Percentiles rank a stretch among this genome's conserved stretches.
phyloP scores from a whole-genome alignment of 1,284 basidiomycete genomes.

The Cryptococcus sp. region DNA sequence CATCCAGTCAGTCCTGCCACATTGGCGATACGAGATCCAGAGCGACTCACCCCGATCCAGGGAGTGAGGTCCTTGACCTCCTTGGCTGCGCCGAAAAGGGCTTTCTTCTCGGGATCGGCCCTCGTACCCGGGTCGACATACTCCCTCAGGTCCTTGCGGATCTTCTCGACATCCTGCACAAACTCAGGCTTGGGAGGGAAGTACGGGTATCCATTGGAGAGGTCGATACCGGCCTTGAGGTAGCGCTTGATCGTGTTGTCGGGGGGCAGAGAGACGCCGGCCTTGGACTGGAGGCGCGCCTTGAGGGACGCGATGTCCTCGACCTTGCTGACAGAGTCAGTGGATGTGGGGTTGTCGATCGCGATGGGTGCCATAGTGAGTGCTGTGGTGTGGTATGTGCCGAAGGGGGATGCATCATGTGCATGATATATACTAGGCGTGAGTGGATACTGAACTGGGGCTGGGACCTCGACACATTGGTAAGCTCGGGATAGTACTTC shows the following conservation, averaged over 20 bases:
- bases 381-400: not conserved
- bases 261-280: not conserved
- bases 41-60: constrained; percentile 31
- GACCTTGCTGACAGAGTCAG: not conserved
- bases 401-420: too few relatives aligned
- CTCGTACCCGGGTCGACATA: constrained; percentile 34
- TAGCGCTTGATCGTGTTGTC: not conserved
- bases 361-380: constrained; percentile 17
- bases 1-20: not conserved
- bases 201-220: constrained; percentile 30
- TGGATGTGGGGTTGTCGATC: not conserved
- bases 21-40: not conserved
- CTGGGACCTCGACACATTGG: too few relatives aligned
- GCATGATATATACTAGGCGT: too few relatives aligned
- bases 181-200: constrained; percentile 36
- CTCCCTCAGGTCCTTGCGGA: constrained; percentile 27
- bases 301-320: not conserved
- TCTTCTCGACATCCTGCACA: constrained; percentile 30
- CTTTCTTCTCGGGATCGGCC: constrained; percentile 39
- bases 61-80: constrained; percentile 27
- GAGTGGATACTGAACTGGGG: too few relatives aligned
- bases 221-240: constrained; percentile 1
- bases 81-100: constrained; percentile 34
- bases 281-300: not conserved
- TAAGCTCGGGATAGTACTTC: too few relatives aligned